These are phyloP conservation scores for Ceriops zippeliana DNA, from an alignment of 345 rosid species.

Conservation along the genomic window DNA sequence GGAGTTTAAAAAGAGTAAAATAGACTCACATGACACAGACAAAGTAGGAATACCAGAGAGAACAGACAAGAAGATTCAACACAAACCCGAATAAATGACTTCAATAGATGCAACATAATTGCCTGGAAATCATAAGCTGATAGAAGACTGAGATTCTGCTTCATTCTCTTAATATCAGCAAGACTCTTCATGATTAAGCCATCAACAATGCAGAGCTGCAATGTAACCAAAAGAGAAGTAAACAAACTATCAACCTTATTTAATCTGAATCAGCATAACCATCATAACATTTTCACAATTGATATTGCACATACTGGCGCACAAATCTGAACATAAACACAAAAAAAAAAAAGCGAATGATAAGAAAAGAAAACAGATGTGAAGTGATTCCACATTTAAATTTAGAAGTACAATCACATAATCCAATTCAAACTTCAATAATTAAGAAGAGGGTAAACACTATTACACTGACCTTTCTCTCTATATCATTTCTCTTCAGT, in stretches of 20 bases:
- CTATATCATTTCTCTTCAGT: background rate
- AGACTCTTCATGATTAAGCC: background rate
- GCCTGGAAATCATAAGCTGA: background rate
- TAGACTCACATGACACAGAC: background rate
- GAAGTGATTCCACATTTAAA: background rate
- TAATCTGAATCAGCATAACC: background rate
- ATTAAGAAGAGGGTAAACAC: background rate
- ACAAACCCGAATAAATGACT: slow-evolving; percentile 11
- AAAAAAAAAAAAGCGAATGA: no score
- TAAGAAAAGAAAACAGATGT: no score
- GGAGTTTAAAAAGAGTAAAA: background rate
- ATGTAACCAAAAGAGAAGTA: background rate
- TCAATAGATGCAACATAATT: slow-evolving; percentile 4
- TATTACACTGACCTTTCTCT: background rate
- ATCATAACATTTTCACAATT: no score
- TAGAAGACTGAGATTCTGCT: background rate
- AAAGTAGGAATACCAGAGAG: background rate
- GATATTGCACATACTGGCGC: no score
- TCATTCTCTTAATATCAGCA: background rate
- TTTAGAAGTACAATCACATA: background rate
- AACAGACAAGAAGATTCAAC: background rate
- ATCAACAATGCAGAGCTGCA: slow-evolving; percentile 1
- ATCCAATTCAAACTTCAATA: background rate
- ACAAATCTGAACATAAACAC: no score
- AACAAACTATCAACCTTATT: background rate